Percentiles rank a stretch among this genome's conserved stretches.
These are phyloP conservation scores for Lactarius tabidus DNA, from an alignment of 768 basidiomycete genomes.

Conservation along the genomic window DNA sequence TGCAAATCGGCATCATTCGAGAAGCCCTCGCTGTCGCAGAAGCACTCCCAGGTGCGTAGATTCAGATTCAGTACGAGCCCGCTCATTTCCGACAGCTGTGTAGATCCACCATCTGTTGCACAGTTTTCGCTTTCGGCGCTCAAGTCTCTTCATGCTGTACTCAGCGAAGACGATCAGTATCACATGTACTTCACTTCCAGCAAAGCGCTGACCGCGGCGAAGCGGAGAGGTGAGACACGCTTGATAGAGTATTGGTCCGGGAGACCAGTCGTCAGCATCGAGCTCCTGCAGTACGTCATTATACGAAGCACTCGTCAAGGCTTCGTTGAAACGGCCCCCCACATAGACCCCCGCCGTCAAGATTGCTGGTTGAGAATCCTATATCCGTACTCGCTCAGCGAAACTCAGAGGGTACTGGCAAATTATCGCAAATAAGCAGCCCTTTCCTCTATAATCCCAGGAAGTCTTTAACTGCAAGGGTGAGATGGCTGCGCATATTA, in stretches of 20 bases:
- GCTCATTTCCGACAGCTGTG: constrained; percentile 11
- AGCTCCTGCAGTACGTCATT: constrained; percentile 64
- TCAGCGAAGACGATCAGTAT: constrained; percentile 74
- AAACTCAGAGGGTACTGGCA: constrained; percentile 33
- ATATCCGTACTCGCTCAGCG: constrained; percentile 47
- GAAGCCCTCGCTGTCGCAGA: constrained; percentile 92
- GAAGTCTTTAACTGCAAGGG: constrained; percentile 53
- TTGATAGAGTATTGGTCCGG: constrained; percentile 85
- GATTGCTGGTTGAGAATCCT: constrained; percentile 71
- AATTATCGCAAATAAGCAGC: constrained; percentile 56
- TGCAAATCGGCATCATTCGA: constrained; percentile 89
- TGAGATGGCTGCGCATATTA: constrained; percentile 31
- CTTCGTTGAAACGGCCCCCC: constrained; percentile 4
- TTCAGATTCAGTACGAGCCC: not conserved
- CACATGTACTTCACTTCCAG: constrained; percentile 70
- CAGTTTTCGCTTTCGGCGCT: constrained; percentile 88
- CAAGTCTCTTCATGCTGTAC: constrained; percentile 61
- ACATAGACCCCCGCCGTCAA: constrained; percentile 62
- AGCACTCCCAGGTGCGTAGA: constrained; percentile 72
- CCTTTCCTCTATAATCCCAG: constrained; percentile 94
- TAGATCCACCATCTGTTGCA: constrained; percentile 82
- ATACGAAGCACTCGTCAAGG: not conserved
- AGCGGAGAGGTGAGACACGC: constrained; percentile 69
- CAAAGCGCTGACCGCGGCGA: constrained; percentile 68
- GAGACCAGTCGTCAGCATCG: constrained; percentile 72